phyloP scores from a whole-genome alignment of 2,329 filamentous ascomycete species.

The Hypoxylon sp. region DNA sequence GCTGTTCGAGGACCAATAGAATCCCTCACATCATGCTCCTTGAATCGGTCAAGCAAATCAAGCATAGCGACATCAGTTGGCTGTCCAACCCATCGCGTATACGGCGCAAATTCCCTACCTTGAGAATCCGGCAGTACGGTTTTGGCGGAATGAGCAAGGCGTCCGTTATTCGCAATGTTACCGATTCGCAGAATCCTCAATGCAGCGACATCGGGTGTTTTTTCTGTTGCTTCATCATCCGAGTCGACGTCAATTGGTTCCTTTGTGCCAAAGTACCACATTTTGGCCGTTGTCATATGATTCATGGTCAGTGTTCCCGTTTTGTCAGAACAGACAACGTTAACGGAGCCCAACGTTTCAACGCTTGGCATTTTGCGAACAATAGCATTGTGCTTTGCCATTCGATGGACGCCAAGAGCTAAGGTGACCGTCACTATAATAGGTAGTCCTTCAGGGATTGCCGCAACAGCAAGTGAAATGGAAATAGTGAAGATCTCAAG shows the following conservation, averaged over 20 bases:
- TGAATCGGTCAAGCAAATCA: conserved; percentile 90
- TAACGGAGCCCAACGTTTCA: conserved; percentile 97
- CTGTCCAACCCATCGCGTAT: conserved; percentile 95
- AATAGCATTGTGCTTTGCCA: conserved; percentile 96
- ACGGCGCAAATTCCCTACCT: conserved; percentile 70
- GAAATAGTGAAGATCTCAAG: conserved; percentile 98
- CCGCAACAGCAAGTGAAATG: conserved; percentile 94
- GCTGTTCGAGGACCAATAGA: conserved; percentile 83
- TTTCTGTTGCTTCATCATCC: conserved; percentile 67
- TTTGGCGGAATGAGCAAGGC: conserved; percentile 80
- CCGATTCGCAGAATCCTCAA: conserved; percentile 88
- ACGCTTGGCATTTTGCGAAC: conserved; percentile 96
- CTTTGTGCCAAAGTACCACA: conserved; percentile 89
- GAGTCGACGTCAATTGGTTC: conserved; percentile 66
- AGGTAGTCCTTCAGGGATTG: conserved; percentile 94
- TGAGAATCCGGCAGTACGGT: conserved; percentile 90
- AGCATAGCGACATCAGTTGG: conserved; percentile 98
- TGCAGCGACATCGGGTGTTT: conserved; percentile 77
- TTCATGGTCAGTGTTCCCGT: conserved; percentile 96
- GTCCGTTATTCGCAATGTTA: conserved; percentile 96
- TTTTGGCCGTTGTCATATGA: conserved; percentile 96
- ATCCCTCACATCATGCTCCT: conserved; percentile 91
- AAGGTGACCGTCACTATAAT: conserved; percentile 99
- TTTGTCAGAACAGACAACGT: conserved; percentile 99
- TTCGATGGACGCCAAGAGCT: conserved; percentile 92